Conservation (phyloP, 306 rosid species). For the Casuarina equisetifolia region DNA sequence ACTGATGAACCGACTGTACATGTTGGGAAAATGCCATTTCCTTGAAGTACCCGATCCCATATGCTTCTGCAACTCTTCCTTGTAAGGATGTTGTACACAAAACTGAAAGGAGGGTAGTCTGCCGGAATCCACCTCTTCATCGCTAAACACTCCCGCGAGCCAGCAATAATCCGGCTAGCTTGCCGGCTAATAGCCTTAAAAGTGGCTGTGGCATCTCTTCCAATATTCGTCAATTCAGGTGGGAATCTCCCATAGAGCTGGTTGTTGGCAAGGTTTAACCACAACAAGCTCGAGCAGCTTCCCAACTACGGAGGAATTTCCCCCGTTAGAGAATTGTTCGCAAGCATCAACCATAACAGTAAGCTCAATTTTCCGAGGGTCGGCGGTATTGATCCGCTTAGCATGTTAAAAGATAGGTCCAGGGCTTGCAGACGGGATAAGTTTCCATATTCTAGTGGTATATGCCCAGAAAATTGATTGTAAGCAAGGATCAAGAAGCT, state of each 20-base stretch:
- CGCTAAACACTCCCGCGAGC: constrained; percentile 84
- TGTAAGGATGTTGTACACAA: constrained; percentile 65
- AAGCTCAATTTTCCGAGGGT: constrained; percentile 74
- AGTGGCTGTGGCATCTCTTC: constrained; percentile 54
- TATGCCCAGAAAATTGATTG: constrained; percentile 72
- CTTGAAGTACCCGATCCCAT: constrained; percentile 81
- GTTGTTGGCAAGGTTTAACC: constrained; percentile 92
- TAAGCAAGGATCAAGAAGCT: constrained; percentile 60
- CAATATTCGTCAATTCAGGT: constrained; percentile 62
- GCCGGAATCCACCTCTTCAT: constrained; percentile 98
- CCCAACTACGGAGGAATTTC: constrained; percentile 76
- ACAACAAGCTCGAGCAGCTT: constrained; percentile 74
- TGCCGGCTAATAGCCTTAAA: constrained; percentile 48
- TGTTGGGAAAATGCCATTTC: constrained; percentile 59
- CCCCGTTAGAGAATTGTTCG: constrained; percentile 63
- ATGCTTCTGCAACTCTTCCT: constrained; percentile 77
- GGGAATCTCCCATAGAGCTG: constrained; percentile 66
- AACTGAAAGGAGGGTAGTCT: constrained; percentile 92
- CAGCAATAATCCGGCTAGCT: constrained; percentile 38
- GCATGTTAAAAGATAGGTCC: constrained; percentile 67
- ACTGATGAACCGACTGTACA: constrained; percentile 50
- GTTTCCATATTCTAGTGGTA: constrained; percentile 65
- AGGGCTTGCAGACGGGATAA: constrained; percentile 64
- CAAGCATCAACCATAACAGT: constrained; percentile 94
- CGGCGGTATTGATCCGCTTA: constrained; percentile 72